Evolutionary conservation across 2,329 filamentous ascomycete genomes (phyloP), one percentile per base, ranked within the genome.

Genomic region (Fonsecaea monophora): DNA sequence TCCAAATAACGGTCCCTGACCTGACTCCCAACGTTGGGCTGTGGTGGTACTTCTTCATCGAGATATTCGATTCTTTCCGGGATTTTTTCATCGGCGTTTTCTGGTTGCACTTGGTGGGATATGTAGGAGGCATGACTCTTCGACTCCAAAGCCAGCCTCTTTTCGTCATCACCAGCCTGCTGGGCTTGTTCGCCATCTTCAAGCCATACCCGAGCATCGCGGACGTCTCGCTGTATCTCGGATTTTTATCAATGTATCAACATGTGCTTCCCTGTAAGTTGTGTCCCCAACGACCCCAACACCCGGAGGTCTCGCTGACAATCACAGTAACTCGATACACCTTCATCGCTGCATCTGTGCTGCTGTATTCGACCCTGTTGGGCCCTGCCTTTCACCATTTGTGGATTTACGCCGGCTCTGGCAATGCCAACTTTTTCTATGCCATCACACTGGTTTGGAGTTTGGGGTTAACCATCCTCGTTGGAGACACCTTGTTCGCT

Each of bases 11-110:
- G 0, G 86, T 99, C 2, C 92, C 93, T 8, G 95, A 99, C 76
- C 84, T 99, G 48, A 96, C 94, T 0, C 95, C 95, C 12, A 99
- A 98, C 72, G 91, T 96, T 35, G 95, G 95, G 1, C 84, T 99
- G 1, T 99, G 95, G 95, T 99, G 95, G 95, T 99, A 99, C 80
- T 99, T 99, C 81, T 98, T 99, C 77, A 96, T 96, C 72, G 94
- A 99, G 77, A 99, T 99, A 89, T 99, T 99, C 77, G 95, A 99
- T 80, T 94, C 94, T 0, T 99, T 99, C 85, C 87, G 95, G 45
- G 90, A 91, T 73, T 99, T 99, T 84, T 99, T 98, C 84, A 86
- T 99, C 2, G 95, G 92, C 62, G 94, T 99, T 57, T 99, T 99
- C 82, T 98, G 96, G 93, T 86, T 99, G 68, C 95, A 99, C 77